phyloP scores from a whole-genome alignment of 768 basidiomycete species.

The Solioccasus polychromus region DNA sequence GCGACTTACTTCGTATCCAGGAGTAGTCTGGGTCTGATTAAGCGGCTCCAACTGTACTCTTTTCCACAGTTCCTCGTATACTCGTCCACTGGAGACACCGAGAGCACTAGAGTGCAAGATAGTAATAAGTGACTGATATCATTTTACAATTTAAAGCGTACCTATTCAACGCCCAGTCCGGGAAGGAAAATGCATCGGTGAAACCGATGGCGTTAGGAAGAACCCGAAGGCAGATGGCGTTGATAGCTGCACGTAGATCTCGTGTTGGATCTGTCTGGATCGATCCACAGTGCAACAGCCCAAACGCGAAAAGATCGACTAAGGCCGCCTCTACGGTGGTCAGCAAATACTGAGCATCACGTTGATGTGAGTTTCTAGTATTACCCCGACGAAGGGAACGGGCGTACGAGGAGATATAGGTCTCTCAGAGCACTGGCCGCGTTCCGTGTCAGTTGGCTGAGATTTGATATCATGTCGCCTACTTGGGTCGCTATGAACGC shows the following conservation, averaged over 20 bases:
- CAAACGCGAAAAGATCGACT: slow-evolving; percentile 58
- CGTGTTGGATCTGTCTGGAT: slow-evolving; percentile 42
- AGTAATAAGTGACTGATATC: not conserved
- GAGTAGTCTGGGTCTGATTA: slow-evolving; percentile 48
- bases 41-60: slow-evolving; percentile 57
- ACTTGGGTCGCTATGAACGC: slow-evolving; percentile 64
- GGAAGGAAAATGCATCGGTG: slow-evolving; percentile 71
- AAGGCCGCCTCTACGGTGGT: slow-evolving; percentile 53
- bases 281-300: slow-evolving; percentile 32
- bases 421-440: slow-evolving; percentile 20
- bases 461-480: slow-evolving; percentile 41
- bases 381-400: not conserved
- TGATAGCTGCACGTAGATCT: slow-evolving; percentile 48
- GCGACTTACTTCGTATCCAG: slow-evolving; percentile 51
- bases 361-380: not conserved
- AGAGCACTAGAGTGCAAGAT: slow-evolving; percentile 43
- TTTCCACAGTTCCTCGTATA: slow-evolving; percentile 66
- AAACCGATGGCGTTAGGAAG: slow-evolving; percentile 66
- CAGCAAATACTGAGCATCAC: slow-evolving; percentile 52
- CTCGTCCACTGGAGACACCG: slow-evolving; percentile 60
- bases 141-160: no score
- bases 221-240: slow-evolving; percentile 46
- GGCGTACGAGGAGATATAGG: slow-evolving; percentile 29
- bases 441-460: slow-evolving; percentile 19
- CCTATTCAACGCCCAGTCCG: slow-evolving; percentile 76